These are phyloP conservation scores for Aspergillus sp. DNA, from an alignment of 2,329 filamentous ascomycete genomes.

Conservation along the genomic window DNA sequence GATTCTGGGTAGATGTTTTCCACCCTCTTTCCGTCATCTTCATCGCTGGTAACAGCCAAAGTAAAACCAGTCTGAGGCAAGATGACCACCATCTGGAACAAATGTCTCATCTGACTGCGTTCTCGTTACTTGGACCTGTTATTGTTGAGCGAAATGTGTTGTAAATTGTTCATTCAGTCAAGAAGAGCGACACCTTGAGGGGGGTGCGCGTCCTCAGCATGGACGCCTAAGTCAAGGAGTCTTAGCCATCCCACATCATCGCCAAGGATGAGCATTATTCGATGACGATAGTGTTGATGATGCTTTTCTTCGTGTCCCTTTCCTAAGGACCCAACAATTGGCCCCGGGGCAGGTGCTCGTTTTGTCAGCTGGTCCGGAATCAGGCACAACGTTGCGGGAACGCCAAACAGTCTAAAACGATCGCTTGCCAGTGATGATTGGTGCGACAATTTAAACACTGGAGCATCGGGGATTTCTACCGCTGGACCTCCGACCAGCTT, in stretches of 20 bases:
- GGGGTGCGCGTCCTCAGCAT: neutral
- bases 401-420: neutral
- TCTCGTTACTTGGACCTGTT: too few species aligned
- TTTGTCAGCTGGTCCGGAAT: constrained; percentile 1
- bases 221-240: neutral
- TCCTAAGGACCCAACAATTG: neutral
- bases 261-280: neutral
- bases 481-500: neutral
- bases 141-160: too few species aligned
- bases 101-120: too few species aligned
- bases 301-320: neutral
- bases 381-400: constrained; percentile 3
- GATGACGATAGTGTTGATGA: neutral
- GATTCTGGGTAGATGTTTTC: too few species aligned
- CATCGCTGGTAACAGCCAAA: too few species aligned
- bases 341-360: neutral
- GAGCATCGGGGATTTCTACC: constrained; percentile 1
- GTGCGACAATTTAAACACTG: neutral
- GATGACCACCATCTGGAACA: too few species aligned
- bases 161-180: too few species aligned
- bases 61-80: too few species aligned
- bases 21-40: too few species aligned
- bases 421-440: neutral
- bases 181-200: too few species aligned
- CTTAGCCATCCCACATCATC: neutral